Evolutionary conservation across 495 filamentous ascomycete genomes (phyloP), one percentile per base, ranked within the genome.

Genomic region (Rusavskia elegans): DNA sequence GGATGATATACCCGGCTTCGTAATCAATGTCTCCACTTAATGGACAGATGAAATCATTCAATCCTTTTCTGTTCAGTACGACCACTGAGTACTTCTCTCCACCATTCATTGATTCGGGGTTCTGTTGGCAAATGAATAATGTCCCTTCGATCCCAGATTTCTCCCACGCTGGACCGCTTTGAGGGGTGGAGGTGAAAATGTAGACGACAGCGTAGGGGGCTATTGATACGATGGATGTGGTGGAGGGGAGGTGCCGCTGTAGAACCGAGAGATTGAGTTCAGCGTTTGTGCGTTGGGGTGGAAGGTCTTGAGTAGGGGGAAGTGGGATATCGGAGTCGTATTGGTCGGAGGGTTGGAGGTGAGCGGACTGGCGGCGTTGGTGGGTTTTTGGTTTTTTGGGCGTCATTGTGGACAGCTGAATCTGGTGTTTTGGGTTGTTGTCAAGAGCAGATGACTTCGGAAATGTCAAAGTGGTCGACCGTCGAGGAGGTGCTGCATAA

Each of bases 201-300:
- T 94, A 95, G 50, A 94, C 73, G 9, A 87, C 82, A 42, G 80
- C 80, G 62, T 85, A 88, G 25, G 83, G 80, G 19, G 86, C 85
- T 54, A 89, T 82, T 48, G 79, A 80, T 46, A 85, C 66, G 58
- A 95, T 83, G 40, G 70, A 68, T 41, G 65, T 70, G 54, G 90
- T 75, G 53, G 67, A 61, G 29, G 86, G 83, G 48, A 83, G 74
- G 64, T 93, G 84, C 45, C 85, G 82, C 27, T 74, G 79, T 17
- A 94, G 70, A 35, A 93, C 88, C 50, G 73, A 67, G 61, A 92
- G 72, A 68, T 94, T 95, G 50, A 95, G 78, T 55, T 89, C 82
- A 30, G 80, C 78, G 67, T 87, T 90, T 54, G 80, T 76, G 55
- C 81, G 82, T 42, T 17, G 39, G 20, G 39, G 39, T 14, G 20